These are phyloP conservation scores for Chytridiales sp. DNA, from an alignment of 371 early-diverging fungal genomes.

Conservation along the genomic window DNA sequence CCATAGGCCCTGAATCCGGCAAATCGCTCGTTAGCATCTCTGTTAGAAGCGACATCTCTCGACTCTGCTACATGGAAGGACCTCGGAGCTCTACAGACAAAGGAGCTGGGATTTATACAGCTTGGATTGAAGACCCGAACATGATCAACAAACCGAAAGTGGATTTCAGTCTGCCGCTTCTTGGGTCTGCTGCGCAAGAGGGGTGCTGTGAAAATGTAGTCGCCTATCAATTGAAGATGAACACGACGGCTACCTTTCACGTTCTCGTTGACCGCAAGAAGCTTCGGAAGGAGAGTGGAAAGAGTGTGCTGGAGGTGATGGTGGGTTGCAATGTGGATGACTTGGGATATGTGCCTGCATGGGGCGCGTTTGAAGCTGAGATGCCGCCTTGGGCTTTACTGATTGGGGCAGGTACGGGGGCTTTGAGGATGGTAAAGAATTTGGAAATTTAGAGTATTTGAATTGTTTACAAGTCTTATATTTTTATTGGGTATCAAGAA, in stretches of 20 bases:
- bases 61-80: slow-evolving; percentile 9
- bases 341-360: slow-evolving; percentile 6
- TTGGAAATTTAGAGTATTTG: too few species aligned
- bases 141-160: neutral
- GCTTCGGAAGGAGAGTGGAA: neutral
- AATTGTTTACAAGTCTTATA: too few species aligned
- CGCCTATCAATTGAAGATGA: neutral
- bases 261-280: slow-evolving; percentile 1
- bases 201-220: neutral
- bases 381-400: slow-evolving; percentile 10
- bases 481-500: too few species aligned
- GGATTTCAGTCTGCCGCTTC: too few species aligned
- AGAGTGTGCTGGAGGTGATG: neutral
- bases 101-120: too few species aligned
- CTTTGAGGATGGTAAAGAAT: slow-evolving; percentile 1
- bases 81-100: too few species aligned
- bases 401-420: slow-evolving; percentile 5
- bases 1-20: too few species aligned
- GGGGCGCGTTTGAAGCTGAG: neutral
- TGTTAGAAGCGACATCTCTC: slow-evolving; percentile 6
- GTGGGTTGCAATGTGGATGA: slow-evolving; percentile 17
- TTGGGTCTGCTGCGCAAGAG: neutral
- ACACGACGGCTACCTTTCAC: neutral
- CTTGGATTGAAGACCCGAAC: neutral
- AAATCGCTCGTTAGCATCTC: too few species aligned